Conservation (phyloP, 768 basidiomycete genomes). For the Tylopilus cervinicoccineus region DNA sequence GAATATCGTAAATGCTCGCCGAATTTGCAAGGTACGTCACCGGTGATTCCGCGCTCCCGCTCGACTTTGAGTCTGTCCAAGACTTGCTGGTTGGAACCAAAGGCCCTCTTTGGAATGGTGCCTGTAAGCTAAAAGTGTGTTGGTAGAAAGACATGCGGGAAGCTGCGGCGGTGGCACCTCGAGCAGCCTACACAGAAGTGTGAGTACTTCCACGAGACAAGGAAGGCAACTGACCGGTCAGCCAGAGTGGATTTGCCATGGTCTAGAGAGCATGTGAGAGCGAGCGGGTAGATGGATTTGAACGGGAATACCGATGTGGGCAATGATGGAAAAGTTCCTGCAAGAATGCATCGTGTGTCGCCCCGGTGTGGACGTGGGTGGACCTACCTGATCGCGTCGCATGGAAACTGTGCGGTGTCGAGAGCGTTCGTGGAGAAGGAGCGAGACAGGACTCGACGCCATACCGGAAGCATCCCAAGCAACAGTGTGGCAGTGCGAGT, state of each 20-base stretch:
- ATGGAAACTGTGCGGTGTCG: slow-evolving; percentile 59
- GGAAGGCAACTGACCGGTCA: slow-evolving; percentile 54
- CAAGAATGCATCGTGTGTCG: background rate
- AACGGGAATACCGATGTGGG: slow-evolving; percentile 71
- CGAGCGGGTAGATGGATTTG: background rate
- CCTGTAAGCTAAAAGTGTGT: slow-evolving; percentile 66
- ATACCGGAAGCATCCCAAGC: slow-evolving; percentile 28
- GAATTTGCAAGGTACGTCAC: slow-evolving; percentile 32
- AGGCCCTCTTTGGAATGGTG: slow-evolving; percentile 67
- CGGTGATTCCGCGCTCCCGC: slow-evolving; percentile 93
- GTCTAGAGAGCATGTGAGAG: slow-evolving; percentile 42
- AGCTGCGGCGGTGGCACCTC: slow-evolving; percentile 47
- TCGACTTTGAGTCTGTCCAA: slow-evolving; percentile 96
- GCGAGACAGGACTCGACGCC: slow-evolving; percentile 26
- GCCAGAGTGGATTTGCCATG: slow-evolving; percentile 96
- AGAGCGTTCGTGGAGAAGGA: slow-evolving; percentile 36
- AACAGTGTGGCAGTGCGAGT: background rate
- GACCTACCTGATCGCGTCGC: slow-evolving; percentile 62
- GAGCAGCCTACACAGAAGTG: slow-evolving; percentile 47
- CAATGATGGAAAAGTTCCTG: slow-evolving; percentile 95
- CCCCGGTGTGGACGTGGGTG: background rate
- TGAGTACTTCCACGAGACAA: background rate
- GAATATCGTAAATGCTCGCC: slow-evolving; percentile 2
- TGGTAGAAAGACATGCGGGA: background rate
- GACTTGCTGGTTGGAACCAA: slow-evolving; percentile 77